phyloP scores from a whole-genome alignment of 2,329 filamentous ascomycete genomes.

The Alternaria conjuncta region DNA sequence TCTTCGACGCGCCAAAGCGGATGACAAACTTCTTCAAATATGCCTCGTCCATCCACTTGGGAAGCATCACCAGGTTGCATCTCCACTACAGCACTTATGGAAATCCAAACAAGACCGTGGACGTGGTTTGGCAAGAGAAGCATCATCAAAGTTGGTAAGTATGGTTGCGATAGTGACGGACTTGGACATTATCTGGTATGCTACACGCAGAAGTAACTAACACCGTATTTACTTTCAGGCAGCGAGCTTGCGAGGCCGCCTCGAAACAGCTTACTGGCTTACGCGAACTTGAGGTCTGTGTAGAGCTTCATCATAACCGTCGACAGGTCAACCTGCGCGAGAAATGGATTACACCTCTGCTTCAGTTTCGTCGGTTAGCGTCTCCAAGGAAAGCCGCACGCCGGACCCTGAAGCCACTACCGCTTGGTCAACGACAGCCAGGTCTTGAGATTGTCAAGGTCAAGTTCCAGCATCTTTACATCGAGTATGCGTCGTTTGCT shows the following conservation, averaged over 20 bases:
- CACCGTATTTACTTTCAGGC: background rate
- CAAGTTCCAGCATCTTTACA: background rate
- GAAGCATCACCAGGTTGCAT: slow-evolving; percentile 34
- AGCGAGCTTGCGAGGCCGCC: slow-evolving; percentile 22
- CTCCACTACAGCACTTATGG: slow-evolving; percentile 42
- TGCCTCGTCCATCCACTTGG: slow-evolving; percentile 23
- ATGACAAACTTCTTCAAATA: slow-evolving; percentile 34
- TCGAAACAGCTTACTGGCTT: slow-evolving; percentile 30
- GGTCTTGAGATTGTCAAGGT: slow-evolving; percentile 23
- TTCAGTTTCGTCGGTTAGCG: slow-evolving; percentile 34
- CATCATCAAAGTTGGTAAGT: slow-evolving; percentile 31
- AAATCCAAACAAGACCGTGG: slow-evolving; percentile 8
- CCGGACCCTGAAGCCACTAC: background rate
- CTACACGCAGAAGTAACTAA: background rate
- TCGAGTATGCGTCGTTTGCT: background rate
- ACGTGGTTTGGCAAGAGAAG: slow-evolving; percentile 34
- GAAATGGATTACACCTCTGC: slow-evolving; percentile 35
- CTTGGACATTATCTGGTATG: background rate
- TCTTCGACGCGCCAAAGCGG: slow-evolving; percentile 35
- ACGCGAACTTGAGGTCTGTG: slow-evolving; percentile 28
- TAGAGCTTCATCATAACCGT: slow-evolving; percentile 22
- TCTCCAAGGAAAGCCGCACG: background rate
- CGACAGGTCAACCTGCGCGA: slow-evolving; percentile 31
- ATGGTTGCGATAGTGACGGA: background rate
- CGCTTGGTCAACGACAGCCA: background rate